phyloP scores from a whole-genome alignment of 805 yeast genomes.

The Teunomyces kruisii region DNA sequence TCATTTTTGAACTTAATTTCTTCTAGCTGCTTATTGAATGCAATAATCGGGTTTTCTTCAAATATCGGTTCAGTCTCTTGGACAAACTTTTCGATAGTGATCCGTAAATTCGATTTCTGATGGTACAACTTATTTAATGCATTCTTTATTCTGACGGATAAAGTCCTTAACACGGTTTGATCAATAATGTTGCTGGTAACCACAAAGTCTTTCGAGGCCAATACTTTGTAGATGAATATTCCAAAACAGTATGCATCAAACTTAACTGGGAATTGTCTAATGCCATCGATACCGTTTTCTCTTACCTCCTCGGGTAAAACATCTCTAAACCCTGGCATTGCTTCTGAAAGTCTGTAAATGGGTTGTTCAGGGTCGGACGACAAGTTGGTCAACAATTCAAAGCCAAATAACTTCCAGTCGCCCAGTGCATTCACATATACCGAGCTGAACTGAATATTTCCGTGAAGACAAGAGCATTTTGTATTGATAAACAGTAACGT shows the following conservation, averaged over 20 bases:
- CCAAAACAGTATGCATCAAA: constrained; percentile 70
- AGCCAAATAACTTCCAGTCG: constrained; percentile 83
- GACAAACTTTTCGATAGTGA: constrained; percentile 27
- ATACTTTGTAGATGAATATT: constrained; percentile 47
- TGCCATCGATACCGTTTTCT: constrained; percentile 43
- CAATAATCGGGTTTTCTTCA: constrained; percentile 46
- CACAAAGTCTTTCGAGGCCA: constrained; percentile 10
- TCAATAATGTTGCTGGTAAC: neutral
- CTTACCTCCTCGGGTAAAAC: constrained; percentile 50
- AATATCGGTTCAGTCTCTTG: constrained; percentile 24
- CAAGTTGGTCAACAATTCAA: constrained; percentile 61
- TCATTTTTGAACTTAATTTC: constrained; percentile 55
- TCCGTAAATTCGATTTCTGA: constrained; percentile 33
- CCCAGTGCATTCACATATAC: constrained; percentile 67
- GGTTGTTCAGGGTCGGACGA: constrained; percentile 47
- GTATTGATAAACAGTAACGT: constrained; percentile 58
- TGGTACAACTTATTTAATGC: constrained; percentile 37
- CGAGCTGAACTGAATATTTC: constrained; percentile 54
- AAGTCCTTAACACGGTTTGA: neutral
- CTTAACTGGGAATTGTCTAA: constrained; percentile 38
- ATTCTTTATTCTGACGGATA: constrained; percentile 5
- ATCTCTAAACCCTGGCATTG: constrained; percentile 22
- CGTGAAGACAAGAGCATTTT: constrained; percentile 62
- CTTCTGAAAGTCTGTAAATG: constrained; percentile 34
- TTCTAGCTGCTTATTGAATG: constrained; percentile 51